These are phyloP conservation scores for Wickerhamomyces hampshirensis DNA, from an alignment of 805 yeast genomes.

Conservation along the genomic window DNA sequence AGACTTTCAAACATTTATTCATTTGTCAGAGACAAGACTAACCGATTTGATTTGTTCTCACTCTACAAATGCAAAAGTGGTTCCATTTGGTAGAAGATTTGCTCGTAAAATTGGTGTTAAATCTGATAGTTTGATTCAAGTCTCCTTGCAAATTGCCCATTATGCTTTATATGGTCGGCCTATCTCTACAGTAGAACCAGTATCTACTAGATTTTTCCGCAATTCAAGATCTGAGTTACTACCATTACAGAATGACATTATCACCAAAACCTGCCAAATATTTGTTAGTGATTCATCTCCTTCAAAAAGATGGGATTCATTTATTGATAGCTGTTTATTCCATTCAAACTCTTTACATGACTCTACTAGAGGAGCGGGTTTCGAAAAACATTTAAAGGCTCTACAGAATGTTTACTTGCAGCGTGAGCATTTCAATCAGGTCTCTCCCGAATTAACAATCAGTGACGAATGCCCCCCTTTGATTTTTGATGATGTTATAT, in stretches of 20 bases:
- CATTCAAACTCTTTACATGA: slow-evolving; percentile 45
- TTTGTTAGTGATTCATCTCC: slow-evolving; percentile 54
- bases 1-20: slow-evolving; percentile 39
- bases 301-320: slow-evolving; percentile 42
- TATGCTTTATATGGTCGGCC: slow-evolving; percentile 88
- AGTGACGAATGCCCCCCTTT: slow-evolving; percentile 34
- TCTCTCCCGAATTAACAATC: slow-evolving; percentile 40
- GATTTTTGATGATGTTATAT: slow-evolving; percentile 37
- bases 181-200: slow-evolving; percentile 87
- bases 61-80: slow-evolving; percentile 71
- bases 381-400: slow-evolving; percentile 68
- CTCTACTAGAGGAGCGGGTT: slow-evolving; percentile 62
- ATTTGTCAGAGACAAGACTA: slow-evolving; percentile 84
- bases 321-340: slow-evolving; percentile 44
- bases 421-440: slow-evolving; percentile 38
- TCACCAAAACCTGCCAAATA: slow-evolving; percentile 50
- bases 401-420: slow-evolving; percentile 51
- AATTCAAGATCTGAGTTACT: slow-evolving; percentile 69
- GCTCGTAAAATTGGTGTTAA: slow-evolving; percentile 77
- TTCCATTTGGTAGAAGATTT: slow-evolving; percentile 73
- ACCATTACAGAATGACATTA: slow-evolving; percentile 54
- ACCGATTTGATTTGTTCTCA: slow-evolving; percentile 77
- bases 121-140: slow-evolving; percentile 87
- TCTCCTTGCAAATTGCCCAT: slow-evolving; percentile 87
- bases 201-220: slow-evolving; percentile 65